These are phyloP conservation scores for Cladosporium austrohemisphaericum DNA, from an alignment of 2,329 filamentous ascomycete species.

Conservation along the genomic window DNA sequence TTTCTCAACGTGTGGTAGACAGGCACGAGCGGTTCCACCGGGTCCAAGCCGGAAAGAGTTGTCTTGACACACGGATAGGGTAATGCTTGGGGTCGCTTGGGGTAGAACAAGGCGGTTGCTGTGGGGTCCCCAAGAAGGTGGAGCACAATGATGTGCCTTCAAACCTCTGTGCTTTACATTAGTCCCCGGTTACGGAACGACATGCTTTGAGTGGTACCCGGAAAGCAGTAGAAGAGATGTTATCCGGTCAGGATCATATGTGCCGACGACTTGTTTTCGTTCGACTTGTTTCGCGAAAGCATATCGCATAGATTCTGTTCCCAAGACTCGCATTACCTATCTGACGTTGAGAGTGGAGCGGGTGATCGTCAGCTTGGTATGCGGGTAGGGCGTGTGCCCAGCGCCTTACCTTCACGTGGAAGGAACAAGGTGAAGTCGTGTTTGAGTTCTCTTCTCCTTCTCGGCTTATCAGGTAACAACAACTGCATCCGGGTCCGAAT, in stretches of 20 bases:
- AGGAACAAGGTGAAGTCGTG: not conserved
- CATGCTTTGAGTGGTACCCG: no score
- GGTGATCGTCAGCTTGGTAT: not conserved
- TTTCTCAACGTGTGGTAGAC: conserved; percentile 2
- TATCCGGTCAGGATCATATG: no score
- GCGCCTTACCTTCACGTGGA: no score
- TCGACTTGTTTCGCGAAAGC: no score
- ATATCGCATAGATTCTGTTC: no score
- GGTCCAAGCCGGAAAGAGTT: not conserved
- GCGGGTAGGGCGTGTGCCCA: conserved; percentile 7
- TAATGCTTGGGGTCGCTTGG: conserved; percentile 11
- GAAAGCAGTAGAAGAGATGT: no score
- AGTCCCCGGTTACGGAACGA: no score
- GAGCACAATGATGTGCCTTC: no score
- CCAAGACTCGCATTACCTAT: no score
- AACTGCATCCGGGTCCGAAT: not conserved
- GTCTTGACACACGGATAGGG: conserved; percentile 7
- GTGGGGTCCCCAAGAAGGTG: conserved; percentile 2
- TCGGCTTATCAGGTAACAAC: conserved; percentile 11
- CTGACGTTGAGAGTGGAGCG: not conserved
- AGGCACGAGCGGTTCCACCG: not conserved
- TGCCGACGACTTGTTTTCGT: no score
- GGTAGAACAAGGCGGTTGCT: conserved; percentile 1
- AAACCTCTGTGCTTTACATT: not conserved
- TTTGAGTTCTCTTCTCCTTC: not conserved